Conservation (phyloP, 176 grass and related monocot genomes). For the Poa annua region DNA sequence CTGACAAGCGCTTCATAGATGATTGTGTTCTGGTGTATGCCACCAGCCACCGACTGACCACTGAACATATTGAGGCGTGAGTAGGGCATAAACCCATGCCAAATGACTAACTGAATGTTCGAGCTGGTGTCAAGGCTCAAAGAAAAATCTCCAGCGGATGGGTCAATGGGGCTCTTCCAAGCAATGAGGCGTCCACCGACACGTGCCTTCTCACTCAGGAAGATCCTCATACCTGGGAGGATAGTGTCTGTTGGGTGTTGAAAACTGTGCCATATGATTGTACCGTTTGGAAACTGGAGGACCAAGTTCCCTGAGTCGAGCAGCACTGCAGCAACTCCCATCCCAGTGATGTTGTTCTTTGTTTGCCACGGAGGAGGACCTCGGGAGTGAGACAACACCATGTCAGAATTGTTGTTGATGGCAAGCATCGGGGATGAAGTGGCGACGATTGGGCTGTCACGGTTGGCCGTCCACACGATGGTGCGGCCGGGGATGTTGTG, state of each 20-base stretch:
- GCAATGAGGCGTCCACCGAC: neutral
- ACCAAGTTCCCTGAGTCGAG: neutral
- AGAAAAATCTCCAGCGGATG: constrained; percentile 46
- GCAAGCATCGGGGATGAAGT: neutral
- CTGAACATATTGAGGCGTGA: constrained; percentile 32
- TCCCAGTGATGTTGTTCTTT: neutral
- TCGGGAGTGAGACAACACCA: neutral
- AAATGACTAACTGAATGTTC: constrained; percentile 18
- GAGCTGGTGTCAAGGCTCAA: constrained; percentile 25
- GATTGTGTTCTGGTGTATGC: neutral
- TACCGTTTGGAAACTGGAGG: neutral
- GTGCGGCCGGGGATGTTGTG: neutral
- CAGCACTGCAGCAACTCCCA: neutral
- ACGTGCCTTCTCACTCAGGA: neutral
- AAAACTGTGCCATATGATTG: constrained; percentile 11
- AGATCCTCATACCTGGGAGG: neutral
- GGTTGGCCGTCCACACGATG: neutral
- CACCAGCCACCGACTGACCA: neutral
- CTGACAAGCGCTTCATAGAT: neutral
- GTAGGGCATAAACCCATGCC: constrained; percentile 20
- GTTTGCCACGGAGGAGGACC: neutral
- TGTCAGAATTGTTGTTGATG: neutral
- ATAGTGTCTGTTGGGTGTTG: neutral
- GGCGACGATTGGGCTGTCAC: neutral
- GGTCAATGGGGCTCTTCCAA: constrained; percentile 43